phyloP scores from a whole-genome alignment of 192 early-diverging fungal genomes.

The Coemansia sp. region DNA sequence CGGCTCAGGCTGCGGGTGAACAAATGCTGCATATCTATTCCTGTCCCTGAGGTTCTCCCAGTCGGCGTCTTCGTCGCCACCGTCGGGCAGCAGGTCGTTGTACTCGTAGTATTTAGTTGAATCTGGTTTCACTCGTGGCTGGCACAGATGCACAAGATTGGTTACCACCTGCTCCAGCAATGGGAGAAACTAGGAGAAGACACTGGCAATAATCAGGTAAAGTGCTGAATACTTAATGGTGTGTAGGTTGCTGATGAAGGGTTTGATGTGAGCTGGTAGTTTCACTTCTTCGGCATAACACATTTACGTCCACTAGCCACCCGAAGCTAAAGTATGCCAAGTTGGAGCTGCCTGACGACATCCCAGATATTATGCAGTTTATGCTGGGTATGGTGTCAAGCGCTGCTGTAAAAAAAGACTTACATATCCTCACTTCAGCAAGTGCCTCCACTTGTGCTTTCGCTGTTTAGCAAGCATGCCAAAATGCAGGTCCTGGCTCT shows the following conservation, averaged over 20 bases:
- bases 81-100: not conserved
- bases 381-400: not conserved
- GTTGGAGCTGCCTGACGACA: not conserved
- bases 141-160: constrained; percentile 9
- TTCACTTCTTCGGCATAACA: not conserved
- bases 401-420: not conserved
- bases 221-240: constrained; percentile 51
- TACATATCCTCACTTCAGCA: not conserved
- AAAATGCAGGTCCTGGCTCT: not conserved
- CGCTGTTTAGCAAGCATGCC: not conserved
- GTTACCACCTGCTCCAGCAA: constrained; percentile 62
- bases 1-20: constrained; percentile 8
- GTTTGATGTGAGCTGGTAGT: not conserved
- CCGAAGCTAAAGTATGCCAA: not conserved
- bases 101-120: not conserved
- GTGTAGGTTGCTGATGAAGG: constrained; percentile 78
- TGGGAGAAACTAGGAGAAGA: constrained; percentile 59
- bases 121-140: not conserved
- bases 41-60: not conserved
- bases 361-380: not conserved
- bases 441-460: not conserved
- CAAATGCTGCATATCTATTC: constrained; percentile 1
- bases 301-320: not conserved
- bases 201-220: constrained; percentile 54
- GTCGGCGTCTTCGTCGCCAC: not conserved